These are phyloP conservation scores for Sphaerulina vaccinii DNA, from an alignment of 2,329 filamentous ascomycete genomes.

Conservation along the genomic window DNA sequence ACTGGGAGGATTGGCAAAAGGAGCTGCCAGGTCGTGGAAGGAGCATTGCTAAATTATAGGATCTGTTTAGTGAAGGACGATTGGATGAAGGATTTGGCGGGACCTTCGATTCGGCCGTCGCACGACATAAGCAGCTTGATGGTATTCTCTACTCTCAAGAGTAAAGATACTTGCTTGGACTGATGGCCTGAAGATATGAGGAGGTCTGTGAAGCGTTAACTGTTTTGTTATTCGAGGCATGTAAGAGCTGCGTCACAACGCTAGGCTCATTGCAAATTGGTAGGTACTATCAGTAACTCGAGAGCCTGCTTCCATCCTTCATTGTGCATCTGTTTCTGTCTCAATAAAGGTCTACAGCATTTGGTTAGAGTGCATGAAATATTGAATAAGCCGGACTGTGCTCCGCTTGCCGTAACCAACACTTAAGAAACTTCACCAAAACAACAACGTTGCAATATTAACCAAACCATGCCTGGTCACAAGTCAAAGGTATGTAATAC, in stretches of 20 bases:
- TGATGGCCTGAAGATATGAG: no score
- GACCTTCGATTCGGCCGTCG: conserved; percentile 46
- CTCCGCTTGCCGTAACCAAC: neutral
- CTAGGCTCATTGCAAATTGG: no score
- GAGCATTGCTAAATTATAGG: conserved; percentile 34
- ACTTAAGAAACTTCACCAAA: neutral
- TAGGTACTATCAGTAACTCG: no score
- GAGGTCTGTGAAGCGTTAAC: no score
- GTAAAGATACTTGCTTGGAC: no score
- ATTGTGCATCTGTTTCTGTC: no score
- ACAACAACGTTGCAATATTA: neutral
- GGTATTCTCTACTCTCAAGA: conserved; percentile 18
- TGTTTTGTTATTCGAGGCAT: no score
- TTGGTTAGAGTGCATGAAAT: no score
- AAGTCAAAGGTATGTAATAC: conserved; percentile 22
- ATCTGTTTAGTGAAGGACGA: conserved; percentile 33
- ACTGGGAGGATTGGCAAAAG: conserved; percentile 42
- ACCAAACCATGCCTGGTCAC: conserved; percentile 19
- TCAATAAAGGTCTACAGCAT: no score
- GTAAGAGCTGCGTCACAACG: no score
- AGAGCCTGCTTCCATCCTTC: no score
- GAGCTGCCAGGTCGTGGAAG: conserved; percentile 29
- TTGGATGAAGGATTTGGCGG: conserved; percentile 33
- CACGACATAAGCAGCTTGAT: conserved; percentile 51
- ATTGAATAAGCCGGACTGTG: neutral